A percentile compares a stretch with the other conserved stretches of the same genome.
Evolutionary conservation across 768 basidiomycete genomes (phyloP).

Genomic region (Paxillus involutus): DNA sequence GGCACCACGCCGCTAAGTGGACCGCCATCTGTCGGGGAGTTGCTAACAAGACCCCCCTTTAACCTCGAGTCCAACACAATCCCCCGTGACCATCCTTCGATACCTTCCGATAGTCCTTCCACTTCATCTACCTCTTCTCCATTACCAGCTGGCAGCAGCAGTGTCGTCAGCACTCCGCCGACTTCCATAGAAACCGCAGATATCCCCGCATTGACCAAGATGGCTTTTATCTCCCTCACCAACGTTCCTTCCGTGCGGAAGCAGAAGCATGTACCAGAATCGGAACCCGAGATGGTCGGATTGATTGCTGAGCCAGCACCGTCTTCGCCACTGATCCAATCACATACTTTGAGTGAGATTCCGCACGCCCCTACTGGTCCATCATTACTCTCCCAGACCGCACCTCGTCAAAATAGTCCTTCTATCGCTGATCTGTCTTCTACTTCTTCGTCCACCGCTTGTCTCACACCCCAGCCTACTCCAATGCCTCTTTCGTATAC

Average conservation of each 20-base stretch:
- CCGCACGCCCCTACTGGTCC: conserved; percentile 35
- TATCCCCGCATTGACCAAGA: conserved; percentile 40
- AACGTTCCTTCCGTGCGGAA: conserved; percentile 3
- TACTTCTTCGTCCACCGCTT: conserved; percentile 19
- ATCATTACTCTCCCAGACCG: conserved; percentile 67
- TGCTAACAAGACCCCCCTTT: conserved; percentile 1
- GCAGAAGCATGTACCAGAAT: background rate
- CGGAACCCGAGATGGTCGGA: background rate
- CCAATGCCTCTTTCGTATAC: conserved; percentile 21
- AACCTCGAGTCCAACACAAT: conserved; percentile 1
- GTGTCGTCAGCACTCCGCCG: conserved; percentile 53
- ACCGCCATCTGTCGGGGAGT: conserved; percentile 27
- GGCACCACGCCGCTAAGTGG: conserved; percentile 8
- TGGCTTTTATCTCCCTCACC: conserved; percentile 24
- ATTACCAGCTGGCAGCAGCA: conserved; percentile 31
- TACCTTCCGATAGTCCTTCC: conserved; percentile 37
- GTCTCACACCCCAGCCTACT: conserved; percentile 23
- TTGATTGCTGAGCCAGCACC: conserved; percentile 3
- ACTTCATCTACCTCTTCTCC: conserved; percentile 40
- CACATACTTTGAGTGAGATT: conserved; percentile 15
- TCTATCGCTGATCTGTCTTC: conserved; percentile 19
- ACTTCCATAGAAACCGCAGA: conserved; percentile 42
- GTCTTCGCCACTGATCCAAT: conserved; percentile 26
- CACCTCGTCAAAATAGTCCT: conserved; percentile 36
- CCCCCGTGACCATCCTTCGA: conserved; percentile 11